These are phyloP conservation scores for Cryptosporidium meleagridis DNA, from an alignment of 169 alveolate species.

Conservation along the genomic window DNA sequence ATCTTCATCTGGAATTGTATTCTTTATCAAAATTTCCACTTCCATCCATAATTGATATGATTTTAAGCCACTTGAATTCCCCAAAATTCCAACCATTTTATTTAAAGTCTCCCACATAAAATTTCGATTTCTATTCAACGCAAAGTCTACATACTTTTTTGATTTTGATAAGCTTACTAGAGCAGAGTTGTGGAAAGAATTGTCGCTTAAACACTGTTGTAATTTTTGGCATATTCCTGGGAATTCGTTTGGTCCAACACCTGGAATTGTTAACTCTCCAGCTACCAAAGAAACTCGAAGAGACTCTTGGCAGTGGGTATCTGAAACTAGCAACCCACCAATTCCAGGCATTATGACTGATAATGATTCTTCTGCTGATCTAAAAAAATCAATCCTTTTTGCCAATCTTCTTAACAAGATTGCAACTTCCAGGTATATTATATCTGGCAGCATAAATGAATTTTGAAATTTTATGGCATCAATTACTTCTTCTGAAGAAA, in stretches of 20 bases:
- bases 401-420: slow-evolving; percentile 28
- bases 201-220: slow-evolving; percentile 15
- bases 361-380: slow-evolving; percentile 61
- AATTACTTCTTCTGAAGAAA: slow-evolving; percentile 33
- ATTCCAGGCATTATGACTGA: slow-evolving; percentile 57
- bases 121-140: slow-evolving; percentile 35
- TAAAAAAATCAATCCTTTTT: slow-evolving; percentile 38
- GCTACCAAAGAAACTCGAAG: slow-evolving; percentile 23
- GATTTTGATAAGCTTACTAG: slow-evolving; percentile 34
- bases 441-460: slow-evolving; percentile 70
- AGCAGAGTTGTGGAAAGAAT: slow-evolving; percentile 46
- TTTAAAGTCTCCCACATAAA: slow-evolving; percentile 66
- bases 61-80: slow-evolving; percentile 30
- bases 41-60: slow-evolving; percentile 60
- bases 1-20: slow-evolving; percentile 11
- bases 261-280: slow-evolving; percentile 39
- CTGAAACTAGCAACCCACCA: slow-evolving; percentile 63
- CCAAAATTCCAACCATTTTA: slow-evolving; percentile 59
- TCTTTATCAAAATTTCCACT: slow-evolving; percentile 34
- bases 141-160: slow-evolving; percentile 52
- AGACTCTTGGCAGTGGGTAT: slow-evolving; percentile 47
- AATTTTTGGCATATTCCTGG: slow-evolving; percentile 44
- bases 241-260: slow-evolving; percentile 24
- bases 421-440: slow-evolving; percentile 21
- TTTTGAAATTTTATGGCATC: slow-evolving; percentile 57